Evolutionary conservation across 768 basidiomycete genomes (phyloP), one percentile per base, ranked within the genome.

Genomic region (Xerocomus spinulosus): DNA sequence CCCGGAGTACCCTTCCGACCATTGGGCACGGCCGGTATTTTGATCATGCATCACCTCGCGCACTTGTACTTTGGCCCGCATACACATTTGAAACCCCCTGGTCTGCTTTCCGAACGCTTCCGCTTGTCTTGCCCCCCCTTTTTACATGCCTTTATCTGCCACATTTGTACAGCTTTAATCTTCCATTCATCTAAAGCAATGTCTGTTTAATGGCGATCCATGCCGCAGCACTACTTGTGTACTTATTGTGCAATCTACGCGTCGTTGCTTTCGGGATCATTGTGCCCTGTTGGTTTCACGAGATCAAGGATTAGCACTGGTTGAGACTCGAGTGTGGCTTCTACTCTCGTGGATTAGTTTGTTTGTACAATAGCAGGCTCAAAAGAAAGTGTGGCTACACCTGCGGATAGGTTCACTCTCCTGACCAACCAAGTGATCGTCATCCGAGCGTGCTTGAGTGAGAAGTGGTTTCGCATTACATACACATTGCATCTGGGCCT

Each of bases 21-120:
- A 61, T 64, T 68, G 64, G 62, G 63, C 67, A 60, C 54, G 51
- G 54, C 66, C 59, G 57, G 58, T 60, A 58, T 60, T 59, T 60
- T 59, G 72, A 72, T 71, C 73, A 75, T 76, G 75, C 73, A 75
- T 73, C 74, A 72, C 68, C 68, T n/a, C 69, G 72, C 69, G 70
- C 80, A 82, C 55, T 77, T 84, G 82, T 84, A 84, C 80, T 79
- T 72, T 80, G 78, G 76, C 71, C 73, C 72, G 79, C 80, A 81
- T 77, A 77, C 73, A 72, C 70, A 70, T 39, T 50, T 55, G 51
- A 46, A 53, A 24, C 39, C 66, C 68, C 71, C 70, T 63, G 62
- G 64, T 63, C 53, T 64, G 69, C 70, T 67, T 70, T 70, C 70
- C 52, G 64, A 65, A 67, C 60, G 51, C 28, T 61, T 43, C 35